phyloP scores from a whole-genome alignment of 169 alveolate genomes.

The Plasmodium billcollinsi region DNA sequence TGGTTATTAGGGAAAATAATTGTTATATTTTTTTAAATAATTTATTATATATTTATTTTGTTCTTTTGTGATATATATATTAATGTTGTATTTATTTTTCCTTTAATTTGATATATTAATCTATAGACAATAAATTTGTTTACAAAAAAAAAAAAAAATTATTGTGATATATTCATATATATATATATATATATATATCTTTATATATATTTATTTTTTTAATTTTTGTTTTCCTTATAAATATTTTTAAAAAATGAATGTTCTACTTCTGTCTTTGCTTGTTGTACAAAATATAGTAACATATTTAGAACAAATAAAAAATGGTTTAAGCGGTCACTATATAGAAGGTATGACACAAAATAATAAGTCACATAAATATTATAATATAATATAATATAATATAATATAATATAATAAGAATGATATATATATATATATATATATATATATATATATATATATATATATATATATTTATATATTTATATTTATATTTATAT shows the following conservation, averaged over 20 bases:
- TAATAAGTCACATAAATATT: neutral
- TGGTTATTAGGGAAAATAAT: too few relatives aligned
- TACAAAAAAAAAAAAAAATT: neutral
- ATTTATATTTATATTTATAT: neutral
- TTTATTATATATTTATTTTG: too few relatives aligned
- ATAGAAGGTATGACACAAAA: constrained; percentile 24
- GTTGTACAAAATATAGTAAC: constrained; percentile 36
- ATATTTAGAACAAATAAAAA: constrained; percentile 42
- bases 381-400: neutral
- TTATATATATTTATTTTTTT: constrained; percentile 2
- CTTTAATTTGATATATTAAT: neutral
- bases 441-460: neutral
- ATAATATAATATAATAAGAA: too few relatives aligned
- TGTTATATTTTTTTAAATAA: too few relatives aligned
- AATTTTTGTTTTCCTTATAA: constrained; percentile 8
- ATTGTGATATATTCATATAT: neutral
- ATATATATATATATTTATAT: neutral
- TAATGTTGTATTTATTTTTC: neutral
- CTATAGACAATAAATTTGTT: neutral
- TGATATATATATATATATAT: too few relatives aligned
- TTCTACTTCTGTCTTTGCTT: constrained; percentile 44
- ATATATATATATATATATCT: neutral
- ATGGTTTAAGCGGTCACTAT: constrained; percentile 15
- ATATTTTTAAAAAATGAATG: constrained; percentile 34
- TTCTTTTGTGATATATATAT: neutral